Evolutionary conservation across 2,329 filamentous ascomycete genomes (phyloP).

Genomic region (Sporothrix dimorphospora): DNA sequence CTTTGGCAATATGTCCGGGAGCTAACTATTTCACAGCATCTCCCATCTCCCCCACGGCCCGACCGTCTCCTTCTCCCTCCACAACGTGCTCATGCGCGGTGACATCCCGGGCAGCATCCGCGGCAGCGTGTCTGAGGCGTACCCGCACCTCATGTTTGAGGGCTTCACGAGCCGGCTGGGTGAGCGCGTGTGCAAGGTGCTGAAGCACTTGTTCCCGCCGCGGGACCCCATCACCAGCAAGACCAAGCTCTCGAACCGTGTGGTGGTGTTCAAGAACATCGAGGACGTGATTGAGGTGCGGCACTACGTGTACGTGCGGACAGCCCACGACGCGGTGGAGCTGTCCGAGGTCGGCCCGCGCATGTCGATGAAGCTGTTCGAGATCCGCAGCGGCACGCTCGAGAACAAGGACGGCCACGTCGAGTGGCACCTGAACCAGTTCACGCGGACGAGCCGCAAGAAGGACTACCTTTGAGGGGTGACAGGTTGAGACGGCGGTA

Average conservation of each 20-base stretch:
- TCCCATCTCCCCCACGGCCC: slow-evolving; percentile 88
- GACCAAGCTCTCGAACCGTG: slow-evolving; percentile 78
- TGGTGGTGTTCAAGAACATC: slow-evolving; percentile 93
- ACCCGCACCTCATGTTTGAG: slow-evolving; percentile 94
- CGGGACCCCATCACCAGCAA: slow-evolving; percentile 73
- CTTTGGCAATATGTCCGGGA: too few relatives aligned
- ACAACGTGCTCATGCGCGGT: slow-evolving; percentile 87
- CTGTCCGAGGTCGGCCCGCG: slow-evolving; percentile 87
- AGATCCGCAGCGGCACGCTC: slow-evolving; percentile 86
- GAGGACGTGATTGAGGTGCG: slow-evolving; percentile 93
- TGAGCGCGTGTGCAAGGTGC: slow-evolving; percentile 79
- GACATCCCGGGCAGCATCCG: slow-evolving; percentile 88
- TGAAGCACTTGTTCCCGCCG: slow-evolving; percentile 94
- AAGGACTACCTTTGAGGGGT: slow-evolving; percentile 81
- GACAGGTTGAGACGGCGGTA: neutral
- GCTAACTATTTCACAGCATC: too few relatives aligned
- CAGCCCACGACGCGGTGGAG: slow-evolving; percentile 86
- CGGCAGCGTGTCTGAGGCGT: slow-evolving; percentile 88
- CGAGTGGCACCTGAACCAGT: slow-evolving; percentile 95
- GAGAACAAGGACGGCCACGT: slow-evolving; percentile 95
- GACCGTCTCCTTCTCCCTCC: slow-evolving; percentile 80
- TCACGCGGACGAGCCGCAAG: slow-evolving; percentile 90
- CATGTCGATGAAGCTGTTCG: slow-evolving; percentile 96
- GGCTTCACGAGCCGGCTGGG: slow-evolving; percentile 84
- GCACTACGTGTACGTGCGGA: slow-evolving; percentile 80